Conservation (phyloP, 768 basidiomycete species). For the Phylloporus scabripes region DNA sequence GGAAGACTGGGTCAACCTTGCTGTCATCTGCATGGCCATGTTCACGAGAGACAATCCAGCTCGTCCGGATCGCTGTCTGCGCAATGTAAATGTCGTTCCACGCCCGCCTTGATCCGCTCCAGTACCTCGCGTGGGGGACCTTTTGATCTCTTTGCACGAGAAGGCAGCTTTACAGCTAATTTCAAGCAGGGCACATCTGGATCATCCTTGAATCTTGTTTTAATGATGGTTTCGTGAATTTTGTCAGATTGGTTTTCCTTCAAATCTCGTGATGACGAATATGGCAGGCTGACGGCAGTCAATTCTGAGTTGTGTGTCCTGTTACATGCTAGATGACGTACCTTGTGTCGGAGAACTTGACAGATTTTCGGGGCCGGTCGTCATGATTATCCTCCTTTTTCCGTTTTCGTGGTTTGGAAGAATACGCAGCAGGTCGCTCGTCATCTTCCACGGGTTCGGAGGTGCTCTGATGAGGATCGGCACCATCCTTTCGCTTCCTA, state of each 20-base stretch:
- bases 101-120: slow-evolving; percentile 33
- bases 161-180: background rate
- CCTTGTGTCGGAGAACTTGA: slow-evolving; percentile 13
- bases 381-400: slow-evolving; percentile 18
- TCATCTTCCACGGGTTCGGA: background rate
- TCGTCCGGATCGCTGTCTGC: slow-evolving; percentile 39
- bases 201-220: background rate
- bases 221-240: background rate
- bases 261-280: slow-evolving; percentile 26
- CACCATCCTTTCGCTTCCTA: background rate
- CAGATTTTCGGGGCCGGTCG: slow-evolving; percentile 21
- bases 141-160: slow-evolving; percentile 17
- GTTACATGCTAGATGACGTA: slow-evolving; percentile 3
- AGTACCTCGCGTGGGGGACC: slow-evolving; percentile 39
- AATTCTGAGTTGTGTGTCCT: background rate
- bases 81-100: slow-evolving; percentile 12
- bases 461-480: background rate
- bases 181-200: background rate
- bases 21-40: background rate
- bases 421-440: background rate
- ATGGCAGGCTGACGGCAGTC: slow-evolving; percentile 7
- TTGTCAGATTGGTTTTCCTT: slow-evolving; percentile 30
- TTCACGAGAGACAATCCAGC: slow-evolving; percentile 42
- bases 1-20: background rate
- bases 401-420: slow-evolving; percentile 15